Conservation (phyloP, 371 early-diverging fungal species). For the Mucor circinelloides region DNA sequence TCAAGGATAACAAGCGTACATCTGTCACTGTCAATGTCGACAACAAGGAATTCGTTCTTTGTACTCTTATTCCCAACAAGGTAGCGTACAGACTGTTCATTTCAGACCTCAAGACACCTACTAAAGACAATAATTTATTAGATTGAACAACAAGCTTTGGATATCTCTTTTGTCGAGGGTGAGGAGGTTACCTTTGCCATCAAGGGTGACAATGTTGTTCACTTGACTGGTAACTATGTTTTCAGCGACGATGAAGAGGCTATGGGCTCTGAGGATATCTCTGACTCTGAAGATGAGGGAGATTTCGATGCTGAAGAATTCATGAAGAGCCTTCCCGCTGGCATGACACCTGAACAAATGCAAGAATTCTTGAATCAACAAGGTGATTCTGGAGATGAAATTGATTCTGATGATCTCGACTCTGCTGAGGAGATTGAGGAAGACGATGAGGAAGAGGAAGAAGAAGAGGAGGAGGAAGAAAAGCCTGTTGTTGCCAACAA, state of each 20-base stretch:
- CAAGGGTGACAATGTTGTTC: conserved; percentile 60
- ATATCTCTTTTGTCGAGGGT: conserved; percentile 77
- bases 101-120: neutral
- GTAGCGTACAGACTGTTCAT: conserved; percentile 23
- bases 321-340: conserved; percentile 18
- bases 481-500: conserved; percentile 43
- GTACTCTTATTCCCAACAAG: conserved; percentile 76
- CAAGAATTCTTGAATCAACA: conserved; percentile 14
- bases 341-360: conserved; percentile 10
- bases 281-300: conserved; percentile 34
- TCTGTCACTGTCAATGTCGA: conserved; percentile 70
- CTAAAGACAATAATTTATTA: neutral
- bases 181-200: conserved; percentile 77
- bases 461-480: conserved; percentile 28
- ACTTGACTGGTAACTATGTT: conserved; percentile 82
- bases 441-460: conserved; percentile 29
- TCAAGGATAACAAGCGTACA: conserved; percentile 59
- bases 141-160: conserved; percentile 75
- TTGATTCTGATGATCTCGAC: conserved; percentile 28
- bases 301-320: conserved; percentile 50
- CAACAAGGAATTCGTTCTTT: conserved; percentile 74
- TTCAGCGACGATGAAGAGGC: conserved; percentile 39
- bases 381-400: conserved; percentile 48
- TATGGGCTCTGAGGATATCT: conserved; percentile 36
- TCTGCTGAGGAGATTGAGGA: conserved; percentile 49